Evolutionary conservation across 208 protist genomes (phyloP), one percentile per base, ranked within the genome.

Genomic region (Naegleria fowleri): DNA sequence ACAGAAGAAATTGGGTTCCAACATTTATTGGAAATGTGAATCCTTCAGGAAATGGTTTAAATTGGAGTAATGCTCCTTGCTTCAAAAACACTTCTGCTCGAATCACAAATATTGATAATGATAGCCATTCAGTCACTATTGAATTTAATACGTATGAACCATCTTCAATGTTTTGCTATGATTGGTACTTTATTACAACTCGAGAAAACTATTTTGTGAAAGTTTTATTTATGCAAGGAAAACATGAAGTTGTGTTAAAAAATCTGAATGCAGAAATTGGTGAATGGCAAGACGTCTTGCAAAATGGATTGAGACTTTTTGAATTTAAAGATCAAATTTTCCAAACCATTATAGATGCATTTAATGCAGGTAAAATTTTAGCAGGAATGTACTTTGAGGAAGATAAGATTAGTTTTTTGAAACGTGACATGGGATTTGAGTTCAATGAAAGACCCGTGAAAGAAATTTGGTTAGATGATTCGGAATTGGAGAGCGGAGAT

Each of bases 161-260:
- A 87, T 1, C 38, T 1, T 51, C 39, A 11, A 51, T 51, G 38
- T 16, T 51, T 7, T 87, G 83, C 38, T 87, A 22, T 52, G 83
- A 87, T 87, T 87, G 83, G 83, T 87, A 87, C 29, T 87, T 87
- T 4, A 40, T 87, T 19, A 38, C 83, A n/a, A 87, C 83, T 51
- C 7, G 40, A 52, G 41, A 51, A 41, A 87, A 40, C 15, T 87
- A 40, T 48, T 36, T 40, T 87, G 83, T 87, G 16, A 87, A 87
- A 48, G 83, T 36, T 40, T 9, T 51, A n/a, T 22, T 51, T n/a
- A 22, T 48, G 6, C 33, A 51, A 11, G 83, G 83, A 87, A 51
- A 52, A 29, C 36, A 87, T 36, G 5, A 22, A 87, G 6, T 87
- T 7, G 43, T 36, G 11, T 40, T 87, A 13, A 48, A 51, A 33